Base-by-base conservation (phyloP, 768 basidiomycete genomes). In the Tulasnella sp. region DNA sequence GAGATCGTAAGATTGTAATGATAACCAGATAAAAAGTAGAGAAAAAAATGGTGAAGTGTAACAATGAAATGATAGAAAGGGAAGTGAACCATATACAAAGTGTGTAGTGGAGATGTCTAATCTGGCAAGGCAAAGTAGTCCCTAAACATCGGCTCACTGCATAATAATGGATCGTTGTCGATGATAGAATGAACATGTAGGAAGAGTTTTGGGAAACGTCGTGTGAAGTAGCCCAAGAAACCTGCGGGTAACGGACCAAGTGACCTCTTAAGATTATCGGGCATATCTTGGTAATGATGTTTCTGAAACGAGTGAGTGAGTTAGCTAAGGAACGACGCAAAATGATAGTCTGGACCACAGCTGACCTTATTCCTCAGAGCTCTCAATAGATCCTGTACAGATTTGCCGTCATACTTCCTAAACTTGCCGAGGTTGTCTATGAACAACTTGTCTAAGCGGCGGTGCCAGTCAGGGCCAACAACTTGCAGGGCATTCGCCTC, bases 201-300 rank as follows among this genome's bases (percentile, higher is more conserved):
- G 73, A 99, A 89, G 7, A 98, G 73, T 13, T 68, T 71, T 12
- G 95, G 95, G 68, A 83, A 98, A n/a, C 91, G 79, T 27, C 78
- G 73, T 2, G 93, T 96, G 63, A 98, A 99, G 65, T 98, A 99
- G 1, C 73, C 69, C 47, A 99, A 66, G 70, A 86, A 98, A 9
- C 93, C 93, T 55, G 83, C 81, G 0, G 95, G 95, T 73, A 98
- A 82, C 10, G 83, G 72, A 4, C 93, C 92, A 8, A 98, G 71
- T 66, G 85, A 79, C 35, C 83, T 77, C 61, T 87, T 91, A 47
- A 89, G 87, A 58, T 83, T 78, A 57, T 90, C 88, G 1, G 93
- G 93, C 9, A 99, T 68, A 66, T 99, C 95, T 67, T 96, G 93
- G 62, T 93, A 95, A 62, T 96, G 92, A 57, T 96, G 84, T 84